Evolutionary conservation across 2,329 filamentous ascomycete genomes (phyloP).

Genomic region (Fusarium globosum): DNA sequence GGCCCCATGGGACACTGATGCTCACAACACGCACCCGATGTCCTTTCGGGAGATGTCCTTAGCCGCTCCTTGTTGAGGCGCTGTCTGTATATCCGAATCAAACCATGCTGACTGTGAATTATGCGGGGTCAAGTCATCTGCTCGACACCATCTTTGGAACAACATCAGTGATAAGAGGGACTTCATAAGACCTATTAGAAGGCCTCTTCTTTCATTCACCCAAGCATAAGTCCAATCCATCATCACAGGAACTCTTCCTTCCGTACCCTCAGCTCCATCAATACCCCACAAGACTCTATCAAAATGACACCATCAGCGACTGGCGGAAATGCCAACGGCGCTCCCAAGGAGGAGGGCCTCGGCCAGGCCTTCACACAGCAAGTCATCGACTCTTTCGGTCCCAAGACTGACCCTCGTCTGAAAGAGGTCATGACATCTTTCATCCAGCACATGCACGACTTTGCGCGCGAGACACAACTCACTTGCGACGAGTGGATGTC

Average conservation of each 20-base stretch:
- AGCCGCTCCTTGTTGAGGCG: constrained; percentile 21
- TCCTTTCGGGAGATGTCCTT: constrained; percentile 15
- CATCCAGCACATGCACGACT: constrained; percentile 82
- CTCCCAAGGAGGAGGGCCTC: constrained; percentile 40
- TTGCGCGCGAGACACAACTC: constrained; percentile 81
- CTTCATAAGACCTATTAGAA: constrained; percentile 6
- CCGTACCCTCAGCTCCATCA: background rate
- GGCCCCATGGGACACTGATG: constrained; percentile 2
- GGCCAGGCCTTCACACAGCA: constrained; percentile 72
- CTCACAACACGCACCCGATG: constrained; percentile 16
- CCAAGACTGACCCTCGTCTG: constrained; percentile 74
- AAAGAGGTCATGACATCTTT: constrained; percentile 74
- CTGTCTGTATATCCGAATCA: constrained; percentile 21
- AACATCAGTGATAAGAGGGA: constrained; percentile 4
- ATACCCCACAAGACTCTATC: constrained; percentile 15
- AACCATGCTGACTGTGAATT: constrained; percentile 23
- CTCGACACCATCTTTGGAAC: constrained; percentile 7
- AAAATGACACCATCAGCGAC: constrained; percentile 48
- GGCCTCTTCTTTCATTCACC: background rate
- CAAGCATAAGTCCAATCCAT: background rate
- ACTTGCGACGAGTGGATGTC: constrained; percentile 84
- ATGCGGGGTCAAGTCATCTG: constrained; percentile 31
- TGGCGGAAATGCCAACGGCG: constrained; percentile 56
- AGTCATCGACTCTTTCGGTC: constrained; percentile 80
- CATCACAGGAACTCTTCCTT: background rate